A percentile compares a stretch with the other conserved stretches of the same genome.
These are phyloP conservation scores for Clarireedia paspali DNA, from an alignment of 2,329 filamentous ascomycete species.

Conservation along the genomic window DNA sequence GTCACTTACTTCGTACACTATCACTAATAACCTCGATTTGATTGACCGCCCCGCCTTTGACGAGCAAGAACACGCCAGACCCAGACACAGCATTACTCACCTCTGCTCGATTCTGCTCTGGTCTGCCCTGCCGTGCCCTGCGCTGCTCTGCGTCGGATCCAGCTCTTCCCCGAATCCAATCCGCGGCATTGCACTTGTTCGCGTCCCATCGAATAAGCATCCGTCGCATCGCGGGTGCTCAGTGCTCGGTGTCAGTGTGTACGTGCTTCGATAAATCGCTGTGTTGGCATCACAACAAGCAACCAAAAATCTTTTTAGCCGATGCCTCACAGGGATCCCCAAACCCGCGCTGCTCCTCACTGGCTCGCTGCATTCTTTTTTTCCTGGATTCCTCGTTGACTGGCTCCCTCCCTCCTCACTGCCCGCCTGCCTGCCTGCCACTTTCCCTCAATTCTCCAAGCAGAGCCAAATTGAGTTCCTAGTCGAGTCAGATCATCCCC, in stretches of 20 bases:
- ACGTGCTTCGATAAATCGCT: conserved; percentile 8
- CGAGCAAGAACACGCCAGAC: background rate
- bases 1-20: no score
- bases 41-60: background rate
- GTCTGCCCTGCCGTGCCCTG: no score
- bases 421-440: no score
- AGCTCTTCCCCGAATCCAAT: background rate
- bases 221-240: background rate
- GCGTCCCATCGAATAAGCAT: conserved; percentile 18
- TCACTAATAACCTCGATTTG: background rate
- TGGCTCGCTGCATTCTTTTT: background rate
- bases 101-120: no score
- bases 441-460: no score
- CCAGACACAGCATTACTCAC: background rate
- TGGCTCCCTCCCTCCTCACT: no score
- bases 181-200: conserved; percentile 7
- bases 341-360: background rate
- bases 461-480: no score
- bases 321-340: conserved; percentile 5
- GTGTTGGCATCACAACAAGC: conserved; percentile 21
- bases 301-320: conserved; percentile 11
- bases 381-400: background rate
- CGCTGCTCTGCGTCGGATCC: no score
- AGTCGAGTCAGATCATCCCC: no score
- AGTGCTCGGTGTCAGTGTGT: background rate